Conservation (phyloP, 2,329 filamentous ascomycete species). For the Ophiosphaerella korrae region DNA sequence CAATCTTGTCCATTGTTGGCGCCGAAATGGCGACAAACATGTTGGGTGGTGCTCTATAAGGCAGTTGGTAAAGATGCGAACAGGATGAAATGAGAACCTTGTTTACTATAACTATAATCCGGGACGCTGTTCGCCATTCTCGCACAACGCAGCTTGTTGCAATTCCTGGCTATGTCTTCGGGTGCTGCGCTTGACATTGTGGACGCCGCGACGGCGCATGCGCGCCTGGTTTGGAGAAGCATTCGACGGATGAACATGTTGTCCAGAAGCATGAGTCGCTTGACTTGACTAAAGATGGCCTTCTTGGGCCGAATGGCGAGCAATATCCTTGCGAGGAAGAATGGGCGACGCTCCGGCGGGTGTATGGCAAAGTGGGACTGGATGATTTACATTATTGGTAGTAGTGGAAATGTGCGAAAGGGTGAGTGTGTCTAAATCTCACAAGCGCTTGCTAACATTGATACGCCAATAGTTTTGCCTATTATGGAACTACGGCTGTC, state of each 20-base stretch:
- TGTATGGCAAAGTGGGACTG: conserved; percentile 37
- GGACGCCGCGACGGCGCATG: conserved; percentile 20
- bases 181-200: conserved; percentile 23
- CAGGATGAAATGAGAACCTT: neutral
- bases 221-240: conserved; percentile 10
- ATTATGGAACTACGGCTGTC: conserved; percentile 39
- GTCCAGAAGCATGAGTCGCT: conserved; percentile 17
- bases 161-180: conserved; percentile 19
- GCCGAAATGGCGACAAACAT: conserved; percentile 11
- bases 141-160: neutral
- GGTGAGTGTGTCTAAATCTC: too few species aligned
- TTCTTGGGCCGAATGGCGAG: conserved; percentile 29
- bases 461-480: conserved; percentile 24
- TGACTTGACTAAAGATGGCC: conserved; percentile 9
- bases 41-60: conserved; percentile 17
- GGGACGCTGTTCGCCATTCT: neutral
- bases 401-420: conserved; percentile 39
- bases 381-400: conserved; percentile 37
- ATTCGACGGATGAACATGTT: too few species aligned
- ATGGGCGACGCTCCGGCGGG: conserved; percentile 33
- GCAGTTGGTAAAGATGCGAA: conserved; percentile 19
- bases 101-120: neutral
- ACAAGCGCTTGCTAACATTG: too few species aligned
- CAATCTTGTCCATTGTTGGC: conserved; percentile 5
- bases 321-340: conserved; percentile 37